phyloP scores from a whole-genome alignment of 2,329 filamentous ascomycete genomes.

The Cytospora piceae region DNA sequence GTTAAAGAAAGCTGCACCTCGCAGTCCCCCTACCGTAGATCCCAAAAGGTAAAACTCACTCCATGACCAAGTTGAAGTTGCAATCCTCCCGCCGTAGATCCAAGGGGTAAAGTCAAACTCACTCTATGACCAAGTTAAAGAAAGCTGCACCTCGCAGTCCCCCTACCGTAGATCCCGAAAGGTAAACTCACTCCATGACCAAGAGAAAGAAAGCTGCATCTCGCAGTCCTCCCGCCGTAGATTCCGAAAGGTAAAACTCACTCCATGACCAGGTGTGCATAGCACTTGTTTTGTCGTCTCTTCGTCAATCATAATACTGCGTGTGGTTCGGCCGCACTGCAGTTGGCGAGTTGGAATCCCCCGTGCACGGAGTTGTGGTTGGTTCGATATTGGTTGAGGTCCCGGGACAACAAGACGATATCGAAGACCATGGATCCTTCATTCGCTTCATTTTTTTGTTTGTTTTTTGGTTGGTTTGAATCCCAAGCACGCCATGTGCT shows the following conservation, averaged over 20 bases:
- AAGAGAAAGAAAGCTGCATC: not conserved
- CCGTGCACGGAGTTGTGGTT: not conserved
- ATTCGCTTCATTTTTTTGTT: too few relatives aligned
- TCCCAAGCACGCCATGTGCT: not conserved
- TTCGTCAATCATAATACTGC: not conserved
- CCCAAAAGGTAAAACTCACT: not conserved
- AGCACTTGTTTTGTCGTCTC: slow-evolving; percentile 2
- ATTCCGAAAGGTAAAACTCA: too few relatives aligned
- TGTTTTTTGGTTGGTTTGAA: not conserved
- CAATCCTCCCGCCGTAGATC: not conserved
- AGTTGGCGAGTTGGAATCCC: not conserved
- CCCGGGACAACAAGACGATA: not conserved
- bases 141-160: too few relatives aligned
- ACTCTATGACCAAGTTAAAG: too few relatives aligned
- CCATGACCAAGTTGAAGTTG: not conserved
- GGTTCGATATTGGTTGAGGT: not conserved
- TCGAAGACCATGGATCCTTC: not conserved
- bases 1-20: too few relatives aligned
- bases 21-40: too few relatives aligned
- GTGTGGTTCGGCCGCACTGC: not conserved
- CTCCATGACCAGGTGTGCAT: slow-evolving; percentile 20
- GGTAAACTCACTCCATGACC: not conserved
- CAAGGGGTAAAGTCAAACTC: too few relatives aligned
- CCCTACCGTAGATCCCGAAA: too few relatives aligned
- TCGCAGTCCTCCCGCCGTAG: not conserved